These are phyloP conservation scores for Pythium insidiosum DNA, from an alignment of 352 stramenopile species.

Conservation along the genomic window DNA sequence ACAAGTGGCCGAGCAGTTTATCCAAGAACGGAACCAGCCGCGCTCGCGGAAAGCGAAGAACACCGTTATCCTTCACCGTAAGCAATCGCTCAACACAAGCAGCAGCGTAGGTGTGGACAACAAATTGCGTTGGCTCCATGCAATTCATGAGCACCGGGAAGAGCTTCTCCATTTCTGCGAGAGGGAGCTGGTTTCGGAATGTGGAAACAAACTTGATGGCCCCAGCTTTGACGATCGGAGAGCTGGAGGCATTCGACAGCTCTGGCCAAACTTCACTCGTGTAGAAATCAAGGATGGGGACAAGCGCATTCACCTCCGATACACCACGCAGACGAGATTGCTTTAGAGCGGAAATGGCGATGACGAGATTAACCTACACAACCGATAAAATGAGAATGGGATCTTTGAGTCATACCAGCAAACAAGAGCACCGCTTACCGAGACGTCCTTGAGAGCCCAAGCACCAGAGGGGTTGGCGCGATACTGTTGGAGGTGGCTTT, in stretches of 20 bases:
- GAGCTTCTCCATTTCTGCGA: constrained; percentile 89
- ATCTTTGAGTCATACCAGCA: not conserved
- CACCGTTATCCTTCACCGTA: constrained; percentile 87
- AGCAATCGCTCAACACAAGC: constrained; percentile 94
- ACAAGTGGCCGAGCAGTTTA: constrained; percentile 92
- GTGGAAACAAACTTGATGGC: constrained; percentile 98
- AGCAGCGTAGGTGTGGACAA: constrained; percentile 98
- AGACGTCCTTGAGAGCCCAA: constrained; percentile 95
- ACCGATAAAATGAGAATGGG: not conserved
- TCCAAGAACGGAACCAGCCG: constrained; percentile 89
- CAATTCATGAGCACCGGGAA: constrained; percentile 90
- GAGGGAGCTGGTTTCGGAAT: constrained; percentile 95
- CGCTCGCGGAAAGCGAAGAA: constrained; percentile 70
- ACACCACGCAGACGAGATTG: constrained; percentile 91
- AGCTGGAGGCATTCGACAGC: constrained; percentile 75
- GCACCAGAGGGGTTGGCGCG: constrained; percentile 71
- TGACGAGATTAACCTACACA: constrained; percentile 87
- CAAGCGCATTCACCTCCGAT: constrained; percentile 90
- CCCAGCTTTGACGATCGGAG: constrained; percentile 94
- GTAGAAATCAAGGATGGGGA: constrained; percentile 98
- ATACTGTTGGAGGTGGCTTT: constrained; percentile 90
- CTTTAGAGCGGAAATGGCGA: constrained; percentile 93
- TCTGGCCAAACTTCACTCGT: constrained; percentile 90
- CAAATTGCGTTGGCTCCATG: constrained; percentile 81
- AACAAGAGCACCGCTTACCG: constrained; percentile 45